These are phyloP conservation scores for Cercospora sojina DNA, from an alignment of 2,329 filamentous ascomycete genomes.

Conservation along the genomic window DNA sequence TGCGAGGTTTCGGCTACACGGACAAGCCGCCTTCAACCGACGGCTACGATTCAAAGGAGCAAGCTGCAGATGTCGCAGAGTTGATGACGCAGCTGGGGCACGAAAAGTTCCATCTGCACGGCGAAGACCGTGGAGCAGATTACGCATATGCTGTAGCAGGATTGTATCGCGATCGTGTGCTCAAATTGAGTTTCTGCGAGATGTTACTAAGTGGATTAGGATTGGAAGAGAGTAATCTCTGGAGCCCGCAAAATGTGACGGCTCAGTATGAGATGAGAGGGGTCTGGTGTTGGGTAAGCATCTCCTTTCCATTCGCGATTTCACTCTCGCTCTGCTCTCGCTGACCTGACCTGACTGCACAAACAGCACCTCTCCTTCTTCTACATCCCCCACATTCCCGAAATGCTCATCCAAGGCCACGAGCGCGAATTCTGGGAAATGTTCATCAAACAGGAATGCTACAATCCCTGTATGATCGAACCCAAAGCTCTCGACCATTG, in stretches of 20 bases:
- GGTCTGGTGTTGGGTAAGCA: slow-evolving; percentile 39
- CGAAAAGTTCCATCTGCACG: slow-evolving; percentile 39
- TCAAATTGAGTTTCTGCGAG: slow-evolving; percentile 37
- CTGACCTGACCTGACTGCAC: no score
- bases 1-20: slow-evolving; percentile 42
- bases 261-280: slow-evolving; percentile 38
- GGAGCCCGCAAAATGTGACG: slow-evolving; percentile 36
- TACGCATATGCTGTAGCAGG: slow-evolving; percentile 40
- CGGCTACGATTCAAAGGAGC: slow-evolving; percentile 41
- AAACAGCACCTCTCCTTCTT: slow-evolving; percentile 39
- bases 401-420: slow-evolving; percentile 43
- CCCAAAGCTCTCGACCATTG: slow-evolving; percentile 37
- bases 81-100: slow-evolving; percentile 40
- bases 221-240: slow-evolving; percentile 37
- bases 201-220: slow-evolving; percentile 39
- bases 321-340: neutral
- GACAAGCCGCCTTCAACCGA: slow-evolving; percentile 43
- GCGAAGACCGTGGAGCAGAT: slow-evolving; percentile 40
- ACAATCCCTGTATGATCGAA: slow-evolving; percentile 41
- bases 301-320: neutral
- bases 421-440: slow-evolving; percentile 44
- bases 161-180: slow-evolving; percentile 36
- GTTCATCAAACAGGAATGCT: slow-evolving; percentile 45
- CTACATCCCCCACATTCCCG: slow-evolving; percentile 41
- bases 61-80: slow-evolving; percentile 39